These are phyloP conservation scores for Lentinus tigrinus DNA, from an alignment of 768 basidiomycete genomes.

Conservation along the genomic window DNA sequence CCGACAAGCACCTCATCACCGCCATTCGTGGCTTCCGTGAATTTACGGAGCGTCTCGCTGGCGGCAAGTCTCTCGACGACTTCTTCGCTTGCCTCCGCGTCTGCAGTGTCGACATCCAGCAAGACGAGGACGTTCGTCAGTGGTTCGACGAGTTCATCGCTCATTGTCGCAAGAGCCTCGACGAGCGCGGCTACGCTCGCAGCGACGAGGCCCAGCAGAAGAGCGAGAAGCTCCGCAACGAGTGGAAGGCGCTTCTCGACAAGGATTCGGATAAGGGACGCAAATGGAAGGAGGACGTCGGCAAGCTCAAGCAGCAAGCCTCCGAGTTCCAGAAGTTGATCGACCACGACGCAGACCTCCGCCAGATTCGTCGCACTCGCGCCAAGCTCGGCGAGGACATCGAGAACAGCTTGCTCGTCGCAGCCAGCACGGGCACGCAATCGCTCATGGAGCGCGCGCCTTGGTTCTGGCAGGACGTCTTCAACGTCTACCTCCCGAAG, in stretches of 20 bases:
- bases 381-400: constrained; percentile 46
- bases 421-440: constrained; percentile 45
- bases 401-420: constrained; percentile 41
- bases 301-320: constrained; percentile 44
- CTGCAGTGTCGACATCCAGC: constrained; percentile 48
- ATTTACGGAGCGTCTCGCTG: constrained; percentile 55
- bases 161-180: constrained; percentile 44
- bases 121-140: constrained; percentile 49
- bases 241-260: constrained; percentile 52
- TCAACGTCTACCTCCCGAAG: constrained; percentile 75
- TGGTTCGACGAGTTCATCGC: constrained; percentile 58
- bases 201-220: constrained; percentile 43
- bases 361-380: constrained; percentile 47
- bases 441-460: constrained; percentile 58
- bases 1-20: constrained; percentile 58
- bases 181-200: constrained; percentile 50
- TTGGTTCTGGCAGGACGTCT: constrained; percentile 81
- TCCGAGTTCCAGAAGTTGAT: constrained; percentile 45
- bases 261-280: constrained; percentile 39
- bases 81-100: constrained; percentile 41
- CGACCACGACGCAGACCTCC: constrained; percentile 48
- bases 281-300: constrained; percentile 54
- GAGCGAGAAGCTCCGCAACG: constrained; percentile 43
- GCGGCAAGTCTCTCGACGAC: constrained; percentile 47
- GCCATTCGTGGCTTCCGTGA: constrained; percentile 42